phyloP scores from a whole-genome alignment of 495 filamentous ascomycete genomes.

The Sordaria brevicollis region DNA sequence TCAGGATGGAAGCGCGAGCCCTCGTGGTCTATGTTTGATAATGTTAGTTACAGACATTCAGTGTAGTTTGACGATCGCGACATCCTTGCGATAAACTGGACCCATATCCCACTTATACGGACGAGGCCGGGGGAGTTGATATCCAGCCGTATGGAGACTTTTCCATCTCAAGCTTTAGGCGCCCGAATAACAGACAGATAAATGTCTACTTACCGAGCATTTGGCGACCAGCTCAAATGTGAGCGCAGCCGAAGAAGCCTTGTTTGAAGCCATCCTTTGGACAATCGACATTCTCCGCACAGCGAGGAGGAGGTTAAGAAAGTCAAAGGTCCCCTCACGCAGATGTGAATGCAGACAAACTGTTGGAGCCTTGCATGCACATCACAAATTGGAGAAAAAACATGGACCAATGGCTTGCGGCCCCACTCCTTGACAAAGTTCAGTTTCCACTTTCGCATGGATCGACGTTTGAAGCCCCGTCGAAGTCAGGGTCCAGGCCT shows the following conservation, averaged over 20 bases:
- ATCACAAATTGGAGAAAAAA: neutral
- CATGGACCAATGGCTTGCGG: neutral
- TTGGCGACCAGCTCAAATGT: conserved; percentile 71
- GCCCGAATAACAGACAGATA: neutral
- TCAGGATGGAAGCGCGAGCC: conserved; percentile 82
- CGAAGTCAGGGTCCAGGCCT: neutral
- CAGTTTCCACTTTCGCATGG: neutral
- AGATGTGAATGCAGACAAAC: neutral
- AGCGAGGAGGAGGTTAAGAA: neutral
- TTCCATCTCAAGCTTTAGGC: neutral
- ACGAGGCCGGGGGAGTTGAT: neutral
- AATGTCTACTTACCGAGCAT: conserved; percentile 62
- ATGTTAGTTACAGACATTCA: neutral
- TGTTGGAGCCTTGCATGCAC: neutral
- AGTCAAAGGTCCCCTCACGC: neutral
- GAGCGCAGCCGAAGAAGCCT: conserved; percentile 47
- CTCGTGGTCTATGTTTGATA: conserved; percentile 63
- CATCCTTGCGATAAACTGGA: neutral
- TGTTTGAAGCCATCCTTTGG: conserved; percentile 37
- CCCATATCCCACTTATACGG: neutral
- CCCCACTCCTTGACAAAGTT: neutral
- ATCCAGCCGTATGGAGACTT: neutral
- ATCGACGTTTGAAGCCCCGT: neutral
- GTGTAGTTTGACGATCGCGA: neutral
- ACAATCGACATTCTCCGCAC: conserved; percentile 19